A percentile compares a stretch with the other conserved stretches of the same genome.
phyloP scores from a whole-genome alignment of 1,139 yeast species.

The Yamadazyma songkhlaensis region DNA sequence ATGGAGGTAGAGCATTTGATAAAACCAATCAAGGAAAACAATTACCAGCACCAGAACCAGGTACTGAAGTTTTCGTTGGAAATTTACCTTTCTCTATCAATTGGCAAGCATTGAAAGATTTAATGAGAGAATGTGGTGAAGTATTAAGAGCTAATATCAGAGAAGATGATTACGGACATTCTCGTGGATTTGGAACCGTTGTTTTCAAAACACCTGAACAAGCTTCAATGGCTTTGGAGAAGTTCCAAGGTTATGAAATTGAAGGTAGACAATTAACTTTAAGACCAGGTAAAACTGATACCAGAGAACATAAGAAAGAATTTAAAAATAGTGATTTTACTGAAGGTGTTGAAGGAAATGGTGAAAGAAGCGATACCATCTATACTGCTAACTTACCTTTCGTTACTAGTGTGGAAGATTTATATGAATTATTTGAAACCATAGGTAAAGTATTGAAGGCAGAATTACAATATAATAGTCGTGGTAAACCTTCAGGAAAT shows the following conservation, averaged over 20 bases:
- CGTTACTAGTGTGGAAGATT: constrained; percentile 82
- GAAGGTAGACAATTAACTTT: constrained; percentile 72
- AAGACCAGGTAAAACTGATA: constrained; percentile 48
- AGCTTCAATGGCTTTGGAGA: constrained; percentile 59
- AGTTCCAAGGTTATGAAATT: constrained; percentile 61
- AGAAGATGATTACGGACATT: constrained; percentile 66
- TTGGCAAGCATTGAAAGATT: constrained; percentile 85
- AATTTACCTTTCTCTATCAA: constrained; percentile 77
- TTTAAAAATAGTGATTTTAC: constrained; percentile 52
- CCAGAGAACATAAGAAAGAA: background rate
- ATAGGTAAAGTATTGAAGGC: constrained; percentile 77
- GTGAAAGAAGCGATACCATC: constrained; percentile 62
- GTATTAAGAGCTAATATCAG: constrained; percentile 81
- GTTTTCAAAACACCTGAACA: constrained; percentile 58
- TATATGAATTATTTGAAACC: constrained; percentile 82
- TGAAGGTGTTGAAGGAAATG: constrained; percentile 61
- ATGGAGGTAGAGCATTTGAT: constrained; percentile 10
- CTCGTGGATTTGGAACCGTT: constrained; percentile 85
- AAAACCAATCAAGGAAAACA: constrained; percentile 2
- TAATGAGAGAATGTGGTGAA: constrained; percentile 74
- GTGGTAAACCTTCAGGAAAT: constrained; percentile 74
- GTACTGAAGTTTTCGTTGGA: constrained; percentile 75
- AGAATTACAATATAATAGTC: constrained; percentile 62
- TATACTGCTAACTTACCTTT: constrained; percentile 81
- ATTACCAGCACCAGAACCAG: constrained; percentile 28